Base-by-base conservation (phyloP, 805 yeast genomes). In the Sugiyamaella boreocaroliniensis region DNA sequence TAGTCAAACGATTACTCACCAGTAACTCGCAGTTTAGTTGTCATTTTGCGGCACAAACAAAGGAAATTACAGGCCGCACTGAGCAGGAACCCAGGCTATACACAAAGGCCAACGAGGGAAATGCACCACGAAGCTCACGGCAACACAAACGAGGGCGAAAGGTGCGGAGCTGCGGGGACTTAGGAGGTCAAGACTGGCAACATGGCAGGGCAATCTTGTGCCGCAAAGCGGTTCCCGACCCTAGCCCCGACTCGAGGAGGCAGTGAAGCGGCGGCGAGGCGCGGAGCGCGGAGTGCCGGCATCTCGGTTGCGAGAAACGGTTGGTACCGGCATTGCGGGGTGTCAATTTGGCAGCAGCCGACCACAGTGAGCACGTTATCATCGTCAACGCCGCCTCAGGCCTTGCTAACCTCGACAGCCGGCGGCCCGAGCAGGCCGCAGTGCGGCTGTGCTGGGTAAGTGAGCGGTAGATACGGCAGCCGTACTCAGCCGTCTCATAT, bases 81-180 rank as follows among this genome's bases (percentile, higher is more conserved):
- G n/a, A 4, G 37, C n/a, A 10, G n/a, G 37, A 32, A 53, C 4
- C 19, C 12, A 68, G 68, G 2, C 55, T 59, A 22, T 22, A 41
- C 67, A 64, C 44, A 12, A 42, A 12, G 12, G 26, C 20, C 44
- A 42, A 19, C 15, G 44, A 14, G 18, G 20, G n/a, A 18, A 15
- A 12, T n/a, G 44, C 44, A 42, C 20, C 43, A 15, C 26, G 22
- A 14, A 14, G 22, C 26, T 16, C 44, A 14, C 12, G 22, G 19
- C 44, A 15, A 42, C 44, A 42, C 44, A 18, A 42, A 12, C 7
- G 19, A 18, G 43, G 43, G 6, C 26, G 44, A 20, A n/a, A 18
- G 44, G 26, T 18, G 26, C 22, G 44, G 26, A 18, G 18, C 22
- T 14, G 26, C 9, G 44, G 26, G 15, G 26, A 20, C 26, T 20